Evolutionary conservation across 2,329 filamentous ascomycete species (phyloP), one percentile per base, ranked within the genome.

Genomic region (Fusarium coffeatum): DNA sequence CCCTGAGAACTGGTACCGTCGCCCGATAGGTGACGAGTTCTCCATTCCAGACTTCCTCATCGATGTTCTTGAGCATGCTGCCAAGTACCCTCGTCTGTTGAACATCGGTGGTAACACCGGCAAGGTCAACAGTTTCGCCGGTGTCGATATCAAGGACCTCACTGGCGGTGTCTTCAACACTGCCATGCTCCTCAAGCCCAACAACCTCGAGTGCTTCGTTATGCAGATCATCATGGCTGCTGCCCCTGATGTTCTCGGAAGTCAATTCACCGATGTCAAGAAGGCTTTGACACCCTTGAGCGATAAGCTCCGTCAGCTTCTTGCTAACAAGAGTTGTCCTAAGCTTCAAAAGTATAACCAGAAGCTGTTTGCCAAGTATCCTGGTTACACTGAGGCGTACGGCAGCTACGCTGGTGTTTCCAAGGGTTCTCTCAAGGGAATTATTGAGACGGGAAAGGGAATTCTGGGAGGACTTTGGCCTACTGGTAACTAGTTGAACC

Each of bases 131-230:
- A 56, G 48, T 3, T 64, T 63, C 5, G 9, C 27, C 0, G 58
- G 48, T 1, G 58, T 64, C 0, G 60, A 64, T 2, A 28, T 64
- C 0, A 20, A 23, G 0, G 58, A 64, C 11, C 83, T 81, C 20
- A 80, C 85, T 1, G 79, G 81, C 15, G 83, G 83, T 13, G 75
- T 86, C 1, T 81, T 82, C 65, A 85, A 83, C 63, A 56, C 76
- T 6, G 58, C 76, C 9, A 80, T 76, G 8, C 72, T 86, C 0
- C 65, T 81, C 6, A 64, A 86, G 45, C 81, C 80, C 18, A 83
- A 86, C 72, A 86, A 87, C 64, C 74, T 81, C 6, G 51, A 80
- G n/a, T 86, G 84, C 28, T 77, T 78, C 18, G 63, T 72, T 9
- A 71, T 78, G 42, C 54, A 85, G 48, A 69, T 78, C 6, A 76